Conservation (phyloP, 2,329 filamentous ascomycete genomes). For the Magnaporthiopsis incrustans region DNA sequence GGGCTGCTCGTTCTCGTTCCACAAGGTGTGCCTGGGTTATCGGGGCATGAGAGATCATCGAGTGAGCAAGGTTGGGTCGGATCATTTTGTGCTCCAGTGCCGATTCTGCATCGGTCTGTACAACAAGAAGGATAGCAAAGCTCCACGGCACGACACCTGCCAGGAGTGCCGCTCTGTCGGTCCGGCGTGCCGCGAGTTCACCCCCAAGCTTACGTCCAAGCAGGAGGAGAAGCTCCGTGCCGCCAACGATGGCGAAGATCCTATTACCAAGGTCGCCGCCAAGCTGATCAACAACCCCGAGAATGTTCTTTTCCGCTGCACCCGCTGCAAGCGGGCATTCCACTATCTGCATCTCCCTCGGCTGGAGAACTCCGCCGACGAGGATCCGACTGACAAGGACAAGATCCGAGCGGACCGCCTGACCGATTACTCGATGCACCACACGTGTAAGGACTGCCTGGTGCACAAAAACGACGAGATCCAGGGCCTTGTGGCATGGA, state of each 20-base stretch:
- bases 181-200: slow-evolving; percentile 65
- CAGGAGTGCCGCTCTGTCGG: slow-evolving; percentile 60
- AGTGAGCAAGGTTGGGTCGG: slow-evolving; percentile 73
- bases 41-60: slow-evolving; percentile 73
- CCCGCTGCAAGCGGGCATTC: slow-evolving; percentile 66
- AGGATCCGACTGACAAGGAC: slow-evolving; percentile 26
- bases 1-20: slow-evolving; percentile 78
- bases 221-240: slow-evolving; percentile 79
- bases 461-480: slow-evolving; percentile 54
- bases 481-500: slow-evolving; percentile 79
- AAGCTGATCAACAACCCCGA: slow-evolving; percentile 64
- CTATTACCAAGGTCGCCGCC: slow-evolving; percentile 55
- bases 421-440: slow-evolving; percentile 64
- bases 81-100: slow-evolving; percentile 83
- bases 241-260: slow-evolving; percentile 72
- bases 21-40: slow-evolving; percentile 72
- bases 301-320: slow-evolving; percentile 78
- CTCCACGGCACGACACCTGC: slow-evolving; percentile 66
- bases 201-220: slow-evolving; percentile 60
- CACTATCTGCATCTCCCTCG: slow-evolving; percentile 74
- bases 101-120: slow-evolving; percentile 68
- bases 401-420: slow-evolving; percentile 54
- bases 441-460: slow-evolving; percentile 74
- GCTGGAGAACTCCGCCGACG: slow-evolving; percentile 23
- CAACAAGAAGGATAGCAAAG: slow-evolving; percentile 57